Conservation (phyloP, 1,284 basidiomycete genomes). For the Puccinia brachypodii region DNA sequence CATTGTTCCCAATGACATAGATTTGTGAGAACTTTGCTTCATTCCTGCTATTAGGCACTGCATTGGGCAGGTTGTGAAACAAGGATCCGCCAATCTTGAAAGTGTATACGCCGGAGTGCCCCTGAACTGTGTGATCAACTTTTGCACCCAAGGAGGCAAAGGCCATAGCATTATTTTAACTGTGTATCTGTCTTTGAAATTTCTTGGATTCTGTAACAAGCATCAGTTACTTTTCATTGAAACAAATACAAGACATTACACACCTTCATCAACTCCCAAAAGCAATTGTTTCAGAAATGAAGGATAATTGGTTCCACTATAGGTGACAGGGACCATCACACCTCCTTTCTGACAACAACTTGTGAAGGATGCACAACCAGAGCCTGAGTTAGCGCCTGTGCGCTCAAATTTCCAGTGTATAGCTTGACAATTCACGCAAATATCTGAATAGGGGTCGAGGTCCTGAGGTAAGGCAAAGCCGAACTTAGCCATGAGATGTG, state of each 20-base stretch:
- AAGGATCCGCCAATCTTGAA: neutral
- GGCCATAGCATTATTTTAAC: slow-evolving; percentile 6
- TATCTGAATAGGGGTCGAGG: no score
- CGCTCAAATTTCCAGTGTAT: neutral
- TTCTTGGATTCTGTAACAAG: neutral
- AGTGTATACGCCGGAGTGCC: neutral
- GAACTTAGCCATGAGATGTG: no score
- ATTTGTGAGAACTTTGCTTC: slow-evolving; percentile 14
- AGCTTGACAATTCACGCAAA: no score
- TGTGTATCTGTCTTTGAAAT: neutral
- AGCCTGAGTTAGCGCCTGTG: neutral
- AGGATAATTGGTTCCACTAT: neutral
- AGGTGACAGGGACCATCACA: neutral
- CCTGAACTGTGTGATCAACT: neutral
- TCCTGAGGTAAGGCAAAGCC: no score
- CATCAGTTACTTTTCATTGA: neutral
- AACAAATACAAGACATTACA: neutral
- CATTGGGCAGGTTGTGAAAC: neutral
- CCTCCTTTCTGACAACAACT: neutral
- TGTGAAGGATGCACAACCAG: neutral
- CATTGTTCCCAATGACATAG: neutral
- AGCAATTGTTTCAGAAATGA: neutral
- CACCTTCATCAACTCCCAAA: neutral
- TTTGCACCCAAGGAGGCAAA: neutral
- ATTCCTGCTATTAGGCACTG: neutral